phyloP scores from a whole-genome alignment of 768 basidiomycete species.

The Tubosaeta sp. region DNA sequence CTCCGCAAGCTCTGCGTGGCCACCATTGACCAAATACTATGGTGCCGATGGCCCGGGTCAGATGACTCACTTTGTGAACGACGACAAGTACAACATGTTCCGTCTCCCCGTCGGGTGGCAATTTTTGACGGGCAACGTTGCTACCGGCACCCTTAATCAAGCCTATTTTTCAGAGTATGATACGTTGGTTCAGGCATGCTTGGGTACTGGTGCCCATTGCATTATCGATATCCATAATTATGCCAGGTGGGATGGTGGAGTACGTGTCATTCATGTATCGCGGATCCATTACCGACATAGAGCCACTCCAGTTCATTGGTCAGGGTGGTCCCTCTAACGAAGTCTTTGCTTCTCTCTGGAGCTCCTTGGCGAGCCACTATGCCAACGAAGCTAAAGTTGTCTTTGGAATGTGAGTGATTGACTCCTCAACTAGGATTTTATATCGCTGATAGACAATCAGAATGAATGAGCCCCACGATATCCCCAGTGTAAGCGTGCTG shows the following conservation, averaged over 20 bases:
- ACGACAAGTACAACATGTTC: constrained; percentile 54
- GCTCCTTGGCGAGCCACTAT: constrained; percentile 47
- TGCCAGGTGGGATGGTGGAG: constrained; percentile 49
- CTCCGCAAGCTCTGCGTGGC: neutral
- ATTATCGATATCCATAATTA: constrained; percentile 62
- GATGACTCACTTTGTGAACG: constrained; percentile 55
- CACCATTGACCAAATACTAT: neutral
- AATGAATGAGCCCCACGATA: neutral
- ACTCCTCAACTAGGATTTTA: neutral
- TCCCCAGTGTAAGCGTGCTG: neutral
- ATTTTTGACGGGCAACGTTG: constrained; percentile 38
- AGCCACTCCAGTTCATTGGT: constrained; percentile 44
- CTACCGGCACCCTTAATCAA: constrained; percentile 38
- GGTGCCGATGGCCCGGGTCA: constrained; percentile 36
- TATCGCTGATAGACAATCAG: neutral
- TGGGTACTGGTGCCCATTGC: constrained; percentile 47
- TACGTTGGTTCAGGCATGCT: constrained; percentile 37
- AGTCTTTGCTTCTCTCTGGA: constrained; percentile 52
- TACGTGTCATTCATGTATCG: constrained; percentile 12
- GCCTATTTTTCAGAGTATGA: constrained; percentile 49
- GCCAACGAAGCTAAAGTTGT: constrained; percentile 37
- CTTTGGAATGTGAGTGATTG: constrained; percentile 43
- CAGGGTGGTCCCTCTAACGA: constrained; percentile 58
- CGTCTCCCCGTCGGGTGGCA: constrained; percentile 63
- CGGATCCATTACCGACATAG: neutral